Percentiles rank a stretch among this genome's conserved stretches.
Evolutionary conservation across 23 red algal genomes (phyloP).

Genomic region (Gracilaria domingensis): DNA sequence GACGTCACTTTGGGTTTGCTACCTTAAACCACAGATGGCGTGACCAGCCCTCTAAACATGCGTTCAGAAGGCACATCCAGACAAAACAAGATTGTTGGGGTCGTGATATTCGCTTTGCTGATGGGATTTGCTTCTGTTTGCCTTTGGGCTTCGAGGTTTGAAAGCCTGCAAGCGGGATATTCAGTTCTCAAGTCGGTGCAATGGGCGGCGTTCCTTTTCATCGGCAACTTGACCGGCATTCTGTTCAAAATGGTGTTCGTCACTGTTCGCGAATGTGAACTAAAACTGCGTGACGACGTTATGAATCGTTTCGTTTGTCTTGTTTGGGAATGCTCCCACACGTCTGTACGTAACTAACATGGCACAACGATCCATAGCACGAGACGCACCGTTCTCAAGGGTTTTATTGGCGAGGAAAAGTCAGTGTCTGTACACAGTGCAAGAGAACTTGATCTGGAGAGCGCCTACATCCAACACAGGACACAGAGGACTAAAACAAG

Average conservation of each 20-base stretch:
- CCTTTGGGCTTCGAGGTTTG: constrained; percentile 12
- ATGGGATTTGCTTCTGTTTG: constrained; percentile 30
- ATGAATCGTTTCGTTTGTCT: constrained; percentile 19
- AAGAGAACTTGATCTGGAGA: background rate
- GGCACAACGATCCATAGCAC: background rate
- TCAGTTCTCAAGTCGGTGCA: constrained; percentile 9
- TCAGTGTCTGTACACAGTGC: constrained; percentile 9
- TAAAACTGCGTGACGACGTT: background rate
- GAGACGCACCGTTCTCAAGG: constrained; percentile 17
- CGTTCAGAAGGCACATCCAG: background rate
- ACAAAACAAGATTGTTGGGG: constrained; percentile 7
- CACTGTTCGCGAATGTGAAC: constrained; percentile 38
- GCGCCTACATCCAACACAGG: background rate
- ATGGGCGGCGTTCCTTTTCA: constrained; percentile 36
- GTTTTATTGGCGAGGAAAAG: constrained; percentile 17
- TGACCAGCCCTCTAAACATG: background rate
- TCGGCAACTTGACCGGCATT: constrained; percentile 35
- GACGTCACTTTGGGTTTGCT: constrained; percentile 18
- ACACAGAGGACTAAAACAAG: background rate
- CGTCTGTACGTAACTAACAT: constrained; percentile 52
- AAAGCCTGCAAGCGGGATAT: constrained; percentile 34
- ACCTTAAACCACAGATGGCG: background rate
- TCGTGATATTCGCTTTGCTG: constrained; percentile 20
- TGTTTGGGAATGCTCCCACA: constrained; percentile 51
- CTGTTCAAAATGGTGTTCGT: constrained; percentile 30